Evolutionary conservation across 2,329 filamentous ascomycete genomes (phyloP).

Genomic region (Xylaria sp.): DNA sequence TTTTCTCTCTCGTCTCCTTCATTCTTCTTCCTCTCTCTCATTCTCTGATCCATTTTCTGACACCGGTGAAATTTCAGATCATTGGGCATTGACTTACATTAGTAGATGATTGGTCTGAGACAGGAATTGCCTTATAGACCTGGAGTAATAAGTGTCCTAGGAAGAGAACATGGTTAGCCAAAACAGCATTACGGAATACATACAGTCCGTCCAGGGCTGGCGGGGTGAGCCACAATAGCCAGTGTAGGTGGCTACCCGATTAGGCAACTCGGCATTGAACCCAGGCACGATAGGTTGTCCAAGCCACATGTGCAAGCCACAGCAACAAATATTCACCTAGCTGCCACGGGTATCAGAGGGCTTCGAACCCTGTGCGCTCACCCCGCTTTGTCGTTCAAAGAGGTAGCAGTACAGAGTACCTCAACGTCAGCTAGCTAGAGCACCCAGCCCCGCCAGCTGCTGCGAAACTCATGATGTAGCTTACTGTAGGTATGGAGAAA

Average conservation of each 20-base stretch:
- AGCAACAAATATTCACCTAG: not conserved
- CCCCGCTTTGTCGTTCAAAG: not conserved
- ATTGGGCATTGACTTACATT: not conserved
- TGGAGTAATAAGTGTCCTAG: not conserved
- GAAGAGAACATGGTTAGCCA: not conserved
- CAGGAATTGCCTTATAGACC: no score
- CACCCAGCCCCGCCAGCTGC: no score
- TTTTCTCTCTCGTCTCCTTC: not conserved
- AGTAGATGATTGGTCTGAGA: not conserved
- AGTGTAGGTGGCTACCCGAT: not conserved
- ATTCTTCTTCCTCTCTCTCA: not conserved
- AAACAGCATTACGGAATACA: no score
- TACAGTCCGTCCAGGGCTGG: no score
- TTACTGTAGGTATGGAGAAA: not conserved
- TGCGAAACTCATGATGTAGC: no score
- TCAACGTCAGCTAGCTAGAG: no score
- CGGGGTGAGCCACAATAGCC: not conserved
- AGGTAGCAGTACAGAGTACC: no score
- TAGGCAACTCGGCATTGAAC: not conserved
- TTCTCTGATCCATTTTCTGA: not conserved
- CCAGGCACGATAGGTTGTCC: no score
- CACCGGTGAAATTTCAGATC: not conserved
- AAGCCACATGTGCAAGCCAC: not conserved
- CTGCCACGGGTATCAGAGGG: constrained; percentile 6
- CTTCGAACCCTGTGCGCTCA: constrained; percentile 17